A percentile compares a stretch with the other conserved stretches of the same genome.
Conservation (phyloP, 2,329 filamentous ascomycete genomes). For the Penicillium occitanis region DNA sequence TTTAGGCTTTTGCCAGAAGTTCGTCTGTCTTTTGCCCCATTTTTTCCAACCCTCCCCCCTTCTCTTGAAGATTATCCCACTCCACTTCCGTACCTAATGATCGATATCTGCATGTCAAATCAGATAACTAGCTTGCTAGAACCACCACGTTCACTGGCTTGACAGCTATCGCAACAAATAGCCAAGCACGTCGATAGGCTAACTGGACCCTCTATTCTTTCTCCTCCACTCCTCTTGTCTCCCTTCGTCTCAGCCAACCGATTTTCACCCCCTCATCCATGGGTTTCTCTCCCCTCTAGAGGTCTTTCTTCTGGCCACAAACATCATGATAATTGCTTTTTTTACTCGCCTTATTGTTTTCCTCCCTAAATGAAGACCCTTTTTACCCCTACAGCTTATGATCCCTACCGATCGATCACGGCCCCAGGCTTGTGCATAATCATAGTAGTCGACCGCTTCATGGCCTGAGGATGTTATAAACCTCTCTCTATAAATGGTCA, state of each 20-base stretch:
- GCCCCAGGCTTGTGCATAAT: constrained; percentile 14
- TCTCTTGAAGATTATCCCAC: constrained; percentile 10
- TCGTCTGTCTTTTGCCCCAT: constrained; percentile 4
- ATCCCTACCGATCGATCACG: constrained; percentile 17
- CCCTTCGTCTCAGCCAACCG: constrained; percentile 10
- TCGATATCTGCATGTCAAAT: constrained; percentile 13
- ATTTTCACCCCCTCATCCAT: constrained; percentile 24
- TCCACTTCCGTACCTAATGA: constrained; percentile 2
- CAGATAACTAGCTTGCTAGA: constrained; percentile 9
- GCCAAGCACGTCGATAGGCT: neutral
- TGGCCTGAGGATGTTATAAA: constrained; percentile 32
- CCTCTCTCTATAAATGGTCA: constrained; percentile 40
- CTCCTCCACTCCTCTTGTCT: neutral
- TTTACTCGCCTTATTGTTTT: neutral
- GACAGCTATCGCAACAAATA: constrained; percentile 8
- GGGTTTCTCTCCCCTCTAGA: constrained; percentile 2
- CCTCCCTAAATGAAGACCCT: neutral
- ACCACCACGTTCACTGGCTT: constrained; percentile 21
- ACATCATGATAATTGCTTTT: constrained; percentile 5
- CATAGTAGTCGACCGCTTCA: constrained; percentile 21
- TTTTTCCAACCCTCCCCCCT: neutral
- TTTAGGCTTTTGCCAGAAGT: constrained; percentile 3
- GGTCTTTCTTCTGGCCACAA: neutral
- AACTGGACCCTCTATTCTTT: constrained; percentile 1
- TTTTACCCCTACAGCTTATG: constrained; percentile 4